Base-by-base conservation (phyloP, 2,329 filamentous ascomycete species). In the Aspergillus pseudoglaucus region DNA sequence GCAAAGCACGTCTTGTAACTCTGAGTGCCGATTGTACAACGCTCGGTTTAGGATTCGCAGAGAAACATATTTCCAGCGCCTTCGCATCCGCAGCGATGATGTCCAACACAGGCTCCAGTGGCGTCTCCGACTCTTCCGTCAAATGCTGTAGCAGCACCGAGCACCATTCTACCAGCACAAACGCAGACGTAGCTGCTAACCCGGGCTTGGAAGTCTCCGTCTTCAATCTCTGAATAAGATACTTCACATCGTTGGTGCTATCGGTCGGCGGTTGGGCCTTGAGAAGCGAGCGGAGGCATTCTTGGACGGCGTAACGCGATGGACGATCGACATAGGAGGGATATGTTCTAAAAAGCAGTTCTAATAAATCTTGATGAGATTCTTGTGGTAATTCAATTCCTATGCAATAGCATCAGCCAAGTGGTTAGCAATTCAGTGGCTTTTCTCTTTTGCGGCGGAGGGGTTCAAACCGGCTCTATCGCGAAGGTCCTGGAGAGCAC, bases 151-250 rank as follows among this genome's bases (percentile, higher is more conserved):
- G 79, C 44, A 96, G 71, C 49, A 91, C 68, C 49, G 85, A 87
- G 67, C 84, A 89, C 91, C 91, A 98, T 67, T 95, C 88, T 12
- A 93, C 78, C 57, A 98, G 75, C 43, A 95, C 88, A 64, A 96
- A 95, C 4, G 90, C 87, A 68, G 83, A 94, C 39, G 79, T 81
- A 14, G 86, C 74, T 27, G 91, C 88, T 59, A 97, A 84, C 53
- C 82, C 84, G 15, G 79, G 73, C 66, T 95, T 96, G 53, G 80
- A 77, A 12, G 84, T 81, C 69, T 98, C 91, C 27, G 76, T 72
- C 52, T 84, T 81, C 50, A 96, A 68, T 44, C 79, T 79, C 39
- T 78, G 75, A 40, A 89, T 77, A 49, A 96, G 80, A 1, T 78
- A 74, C 35, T 80, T 73, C 35, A 70, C 49, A 45, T 67, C 57